Evolutionary conservation across 169 alveolate species (phyloP).

Genomic region (Plasmodium vinckei): DNA sequence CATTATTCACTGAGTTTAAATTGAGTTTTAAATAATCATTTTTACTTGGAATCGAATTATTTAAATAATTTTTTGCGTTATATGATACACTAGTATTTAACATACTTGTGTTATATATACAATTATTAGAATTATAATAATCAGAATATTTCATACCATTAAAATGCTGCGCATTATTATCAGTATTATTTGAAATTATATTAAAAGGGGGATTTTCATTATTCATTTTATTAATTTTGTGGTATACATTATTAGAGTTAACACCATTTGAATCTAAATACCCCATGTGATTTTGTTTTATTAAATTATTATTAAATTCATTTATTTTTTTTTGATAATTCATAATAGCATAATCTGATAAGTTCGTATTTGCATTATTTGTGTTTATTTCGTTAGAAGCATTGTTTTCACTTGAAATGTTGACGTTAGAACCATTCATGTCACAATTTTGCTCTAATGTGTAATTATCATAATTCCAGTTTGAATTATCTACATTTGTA

Average conservation of each 20-base stretch:
- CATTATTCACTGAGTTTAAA: constrained; percentile 15
- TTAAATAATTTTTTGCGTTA: constrained; percentile 30
- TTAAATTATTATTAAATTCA: constrained; percentile 20
- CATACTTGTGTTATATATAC: constrained; percentile 26
- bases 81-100: constrained; percentile 51
- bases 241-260: constrained; percentile 34
- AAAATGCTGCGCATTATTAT: constrained; percentile 26
- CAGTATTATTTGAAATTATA: constrained; percentile 27
- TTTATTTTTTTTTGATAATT: constrained; percentile 24
- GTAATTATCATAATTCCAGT: constrained; percentile 25
- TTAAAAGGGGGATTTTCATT: constrained; percentile 31
- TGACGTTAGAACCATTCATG: constrained; percentile 3
- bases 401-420: not conserved
- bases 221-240: constrained; percentile 17
- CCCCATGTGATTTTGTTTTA: constrained; percentile 19
- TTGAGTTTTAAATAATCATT: constrained; percentile 44
- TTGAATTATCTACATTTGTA: constrained; percentile 23
- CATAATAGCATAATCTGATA: constrained; percentile 23
- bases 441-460: constrained; percentile 27
- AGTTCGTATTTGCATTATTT: constrained; percentile 17
- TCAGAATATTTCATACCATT: constrained; percentile 62
- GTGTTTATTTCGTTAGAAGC: constrained; percentile 2
- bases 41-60: constrained; percentile 45
- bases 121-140: constrained; percentile 33
- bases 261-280: constrained; percentile 37